phyloP scores from a whole-genome alignment of 2,329 filamentous ascomycete genomes.

The Cytospora mali region DNA sequence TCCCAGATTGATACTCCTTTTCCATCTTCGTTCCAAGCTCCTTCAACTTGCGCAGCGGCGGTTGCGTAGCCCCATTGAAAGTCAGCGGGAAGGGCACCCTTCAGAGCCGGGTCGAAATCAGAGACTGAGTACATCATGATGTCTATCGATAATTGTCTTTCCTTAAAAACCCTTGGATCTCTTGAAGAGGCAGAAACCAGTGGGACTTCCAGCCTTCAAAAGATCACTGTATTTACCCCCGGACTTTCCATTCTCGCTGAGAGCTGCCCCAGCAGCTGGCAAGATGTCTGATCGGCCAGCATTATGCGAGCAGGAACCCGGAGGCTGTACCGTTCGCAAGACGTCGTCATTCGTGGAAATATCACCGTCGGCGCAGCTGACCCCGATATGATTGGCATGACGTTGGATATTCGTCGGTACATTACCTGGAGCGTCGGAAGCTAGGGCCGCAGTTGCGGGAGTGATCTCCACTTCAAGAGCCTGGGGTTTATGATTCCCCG shows the following conservation, averaged over 20 bases:
- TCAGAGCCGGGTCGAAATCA: conserved; percentile 35
- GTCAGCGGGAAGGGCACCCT: conserved; percentile 37
- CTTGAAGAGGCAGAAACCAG: background rate
- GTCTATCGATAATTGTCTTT: background rate
- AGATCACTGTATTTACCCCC: background rate
- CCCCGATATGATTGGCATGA: conserved; percentile 13
- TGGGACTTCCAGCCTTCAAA: background rate
- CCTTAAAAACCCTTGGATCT: background rate
- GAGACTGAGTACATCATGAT: conserved; percentile 29
- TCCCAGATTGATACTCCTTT: conserved; percentile 48
- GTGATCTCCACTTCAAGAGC: background rate
- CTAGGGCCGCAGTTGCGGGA: conserved; percentile 21
- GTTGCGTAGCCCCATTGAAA: conserved; percentile 47
- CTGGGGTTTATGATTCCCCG: background rate
- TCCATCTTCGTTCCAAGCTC: conserved; percentile 45
- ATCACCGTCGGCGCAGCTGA: conserved; percentile 16
- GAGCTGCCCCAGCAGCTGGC: background rate
- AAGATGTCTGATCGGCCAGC: background rate
- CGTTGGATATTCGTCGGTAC: conserved; percentile 15
- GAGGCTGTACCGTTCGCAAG: background rate
- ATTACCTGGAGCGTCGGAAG: background rate
- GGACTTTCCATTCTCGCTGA: no score
- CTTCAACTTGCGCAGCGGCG: conserved; percentile 45
- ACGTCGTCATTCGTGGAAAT: conserved; percentile 25
- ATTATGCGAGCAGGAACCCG: background rate